Evolutionary conservation across 495 filamentous ascomycete species (phyloP).

Genomic region (Penicillium bovifimosum): DNA sequence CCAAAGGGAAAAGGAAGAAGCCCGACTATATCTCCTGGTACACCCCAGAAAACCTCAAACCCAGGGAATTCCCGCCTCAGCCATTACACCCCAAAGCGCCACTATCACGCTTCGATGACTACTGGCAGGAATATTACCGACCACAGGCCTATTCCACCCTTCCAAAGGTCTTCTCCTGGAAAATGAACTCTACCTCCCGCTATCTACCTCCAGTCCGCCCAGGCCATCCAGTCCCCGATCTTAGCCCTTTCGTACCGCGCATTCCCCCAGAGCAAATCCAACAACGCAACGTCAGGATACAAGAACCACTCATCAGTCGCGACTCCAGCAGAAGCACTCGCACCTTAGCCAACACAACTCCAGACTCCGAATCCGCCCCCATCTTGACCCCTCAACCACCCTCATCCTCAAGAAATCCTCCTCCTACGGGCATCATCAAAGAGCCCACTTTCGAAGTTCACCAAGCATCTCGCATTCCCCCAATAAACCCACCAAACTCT

Average conservation of each 20-base stretch:
- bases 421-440: constrained; percentile 41
- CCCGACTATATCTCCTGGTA: constrained; percentile 82
- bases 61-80: constrained; percentile 51
- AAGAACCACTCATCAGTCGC: no score
- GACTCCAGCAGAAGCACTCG: constrained; percentile 5
- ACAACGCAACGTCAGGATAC: constrained; percentile 16
- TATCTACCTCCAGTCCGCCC: constrained; percentile 66
- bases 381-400: constrained; percentile 28
- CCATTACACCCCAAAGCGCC: constrained; percentile 46
- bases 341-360: neutral
- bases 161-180: constrained; percentile 80
- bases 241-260: constrained; percentile 78
- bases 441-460: constrained; percentile 26
- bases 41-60: constrained; percentile 67
- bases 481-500: constrained; percentile 22
- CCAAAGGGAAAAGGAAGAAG: constrained; percentile 41
- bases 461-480: constrained; percentile 17
- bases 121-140: constrained; percentile 97
- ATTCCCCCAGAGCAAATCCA: constrained; percentile 38
- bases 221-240: constrained; percentile 64
- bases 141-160: constrained; percentile 81
- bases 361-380: constrained; percentile 9
- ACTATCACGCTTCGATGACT: constrained; percentile 77
- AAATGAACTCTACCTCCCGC: constrained; percentile 78
- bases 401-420: constrained; percentile 28